Evolutionary conservation across 2,329 filamentous ascomycete species (phyloP), one percentile per base, ranked within the genome.

Genomic region (Aspergillus udagawae): DNA sequence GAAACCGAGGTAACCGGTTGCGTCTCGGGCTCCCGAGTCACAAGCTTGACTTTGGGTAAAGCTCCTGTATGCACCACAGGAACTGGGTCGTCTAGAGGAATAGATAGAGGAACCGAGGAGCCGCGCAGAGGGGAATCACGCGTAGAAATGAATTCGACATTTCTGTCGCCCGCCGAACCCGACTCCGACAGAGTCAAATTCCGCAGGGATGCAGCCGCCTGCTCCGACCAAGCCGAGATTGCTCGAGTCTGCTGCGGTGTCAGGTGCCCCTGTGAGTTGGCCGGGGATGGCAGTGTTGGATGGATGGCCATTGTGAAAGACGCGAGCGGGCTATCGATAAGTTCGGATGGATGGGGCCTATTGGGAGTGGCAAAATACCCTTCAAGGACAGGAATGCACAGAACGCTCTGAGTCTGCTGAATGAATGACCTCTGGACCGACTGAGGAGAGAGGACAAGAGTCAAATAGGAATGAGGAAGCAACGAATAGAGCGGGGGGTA

Each of bases 21-120:
- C 38, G 59, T 61, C 58, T 70, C 67, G 12, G 54, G 52, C 20
- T 28, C 5, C 49, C 49, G 60, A 14, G 54, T 58, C 9, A 61
- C 54, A 3, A 69, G 35, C 51, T 67, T 73, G 47, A 65, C 60
- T n/a, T 70, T 68, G 10, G 70, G 62, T 61, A 65, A 52, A 64
- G 66, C 65, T 70, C 61, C 65, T 48, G 62, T 61, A 62, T 73
- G 69, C 52, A 60, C 61, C 53, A 66, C 63, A 29, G 67, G 61
- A 47, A 64, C 64, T 41, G 73, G 68, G 63, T 85, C 84, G 72
- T 95, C 90, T 53, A 96, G 83, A 1, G 90, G 87, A 63, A 96
- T 94, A 51, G 86, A 81, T 53, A 96, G 81, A 4, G 86, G 81
- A 28, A 83, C 81, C 49, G 85, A 83, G 2, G 84, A 84, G 54